Percentiles rank a stretch among this genome's conserved stretches.
These are phyloP conservation scores for Chaetomium strumarium DNA, from an alignment of 2,329 filamentous ascomycete genomes.

Conservation along the genomic window DNA sequence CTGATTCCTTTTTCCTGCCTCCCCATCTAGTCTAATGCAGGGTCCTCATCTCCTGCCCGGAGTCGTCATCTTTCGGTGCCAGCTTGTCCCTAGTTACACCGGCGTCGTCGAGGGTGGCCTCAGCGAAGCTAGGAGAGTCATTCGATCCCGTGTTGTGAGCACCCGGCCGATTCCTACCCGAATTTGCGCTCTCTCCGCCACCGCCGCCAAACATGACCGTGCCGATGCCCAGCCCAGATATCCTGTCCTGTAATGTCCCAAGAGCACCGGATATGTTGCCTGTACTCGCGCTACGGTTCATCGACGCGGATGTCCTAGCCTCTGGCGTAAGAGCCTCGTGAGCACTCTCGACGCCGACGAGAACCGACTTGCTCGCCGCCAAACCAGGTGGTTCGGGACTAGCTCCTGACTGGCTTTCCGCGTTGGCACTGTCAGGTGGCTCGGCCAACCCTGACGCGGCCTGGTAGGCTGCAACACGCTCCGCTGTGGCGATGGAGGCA, in stretches of 20 bases:
- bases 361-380: slow-evolving; percentile 44
- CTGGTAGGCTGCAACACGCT: slow-evolving; percentile 30
- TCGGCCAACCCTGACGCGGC: slow-evolving; percentile 20
- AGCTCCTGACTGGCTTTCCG: slow-evolving; percentile 8
- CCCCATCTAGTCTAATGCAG: slow-evolving; percentile 17
- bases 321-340: slow-evolving; percentile 45
- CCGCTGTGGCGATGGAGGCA: slow-evolving; percentile 47
- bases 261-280: slow-evolving; percentile 40
- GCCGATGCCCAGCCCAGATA: slow-evolving; percentile 44
- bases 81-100: neutral
- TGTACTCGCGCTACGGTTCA: slow-evolving; percentile 42
- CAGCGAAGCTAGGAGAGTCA: neutral
- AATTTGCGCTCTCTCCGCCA: slow-evolving; percentile 3
- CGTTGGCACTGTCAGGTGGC: slow-evolving; percentile 4
- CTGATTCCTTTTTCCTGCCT: neutral
- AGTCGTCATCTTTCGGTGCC: slow-evolving; percentile 8
- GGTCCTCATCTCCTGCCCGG: slow-evolving; percentile 25
- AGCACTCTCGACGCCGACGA: slow-evolving; percentile 54
- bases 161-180: slow-evolving; percentile 12
- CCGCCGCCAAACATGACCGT: slow-evolving; percentile 31
- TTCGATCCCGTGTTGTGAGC: slow-evolving; percentile 3
- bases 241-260: slow-evolving; percentile 42
- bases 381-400: slow-evolving; percentile 37
- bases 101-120: neutral
- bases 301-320: slow-evolving; percentile 28